These are phyloP conservation scores for Rhizopogon vulgaris DNA, from an alignment of 768 basidiomycete genomes.

Conservation along the genomic window DNA sequence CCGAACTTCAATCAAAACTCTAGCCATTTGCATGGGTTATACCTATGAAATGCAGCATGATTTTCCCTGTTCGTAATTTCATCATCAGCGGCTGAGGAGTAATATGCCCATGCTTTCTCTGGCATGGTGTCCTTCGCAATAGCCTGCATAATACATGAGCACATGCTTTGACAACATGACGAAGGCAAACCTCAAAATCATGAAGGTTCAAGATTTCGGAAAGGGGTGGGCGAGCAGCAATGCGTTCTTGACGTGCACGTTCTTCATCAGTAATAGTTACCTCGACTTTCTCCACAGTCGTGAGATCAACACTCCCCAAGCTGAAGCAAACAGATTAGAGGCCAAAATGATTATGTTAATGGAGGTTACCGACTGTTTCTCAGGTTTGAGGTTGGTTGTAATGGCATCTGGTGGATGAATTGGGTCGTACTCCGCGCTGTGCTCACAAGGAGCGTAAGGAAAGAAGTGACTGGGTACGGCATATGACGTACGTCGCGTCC, in stretches of 20 bases:
- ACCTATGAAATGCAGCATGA: slow-evolving; percentile 83
- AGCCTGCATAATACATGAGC: slow-evolving; percentile 35
- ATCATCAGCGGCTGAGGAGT: slow-evolving; percentile 87
- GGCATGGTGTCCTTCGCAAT: slow-evolving; percentile 75
- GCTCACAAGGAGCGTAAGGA: neutral
- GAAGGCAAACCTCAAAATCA: slow-evolving; percentile 70
- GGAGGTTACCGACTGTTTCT: slow-evolving; percentile 56
- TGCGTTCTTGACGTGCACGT: slow-evolving; percentile 54
- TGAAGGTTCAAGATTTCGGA: slow-evolving; percentile 80
- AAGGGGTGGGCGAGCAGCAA: slow-evolving; percentile 59
- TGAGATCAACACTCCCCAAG: slow-evolving; percentile 61
- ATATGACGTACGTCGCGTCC: slow-evolving; percentile 64
- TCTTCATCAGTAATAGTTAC: slow-evolving; percentile 64
- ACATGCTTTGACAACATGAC: neutral
- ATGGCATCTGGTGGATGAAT: slow-evolving; percentile 81
- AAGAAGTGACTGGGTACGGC: slow-evolving; percentile 1
- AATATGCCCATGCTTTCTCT: slow-evolving; percentile 88
- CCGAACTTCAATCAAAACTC: neutral
- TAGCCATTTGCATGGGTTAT: neutral
- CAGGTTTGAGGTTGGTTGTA: slow-evolving; percentile 60
- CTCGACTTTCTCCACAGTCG: slow-evolving; percentile 56
- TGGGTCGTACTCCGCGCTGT: slow-evolving; percentile 67
- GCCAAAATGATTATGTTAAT: neutral
- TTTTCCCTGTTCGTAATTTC: slow-evolving; percentile 85
- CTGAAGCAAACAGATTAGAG: slow-evolving; percentile 20